Base-by-base conservation (phyloP, 2,329 filamentous ascomycete species). In the Diaporthe eres region DNA sequence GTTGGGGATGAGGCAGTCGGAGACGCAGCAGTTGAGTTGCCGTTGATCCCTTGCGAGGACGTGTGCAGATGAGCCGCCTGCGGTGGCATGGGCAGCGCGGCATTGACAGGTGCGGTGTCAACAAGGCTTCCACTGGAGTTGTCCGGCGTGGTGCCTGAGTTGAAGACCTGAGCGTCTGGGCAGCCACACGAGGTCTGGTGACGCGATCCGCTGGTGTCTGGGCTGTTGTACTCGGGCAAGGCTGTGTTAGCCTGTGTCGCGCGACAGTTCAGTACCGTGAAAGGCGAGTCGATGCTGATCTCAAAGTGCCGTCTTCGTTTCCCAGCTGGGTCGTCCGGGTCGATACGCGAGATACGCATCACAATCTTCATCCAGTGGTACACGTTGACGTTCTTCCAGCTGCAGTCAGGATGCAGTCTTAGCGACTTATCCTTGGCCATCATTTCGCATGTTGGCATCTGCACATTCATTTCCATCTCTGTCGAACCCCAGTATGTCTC, bases 301-400 rank as follows among this genome's bases (percentile, higher is more conserved):
- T 98, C 96, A 79, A 98, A 98, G 82, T 98, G 96, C 47, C 95
- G 91, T 78, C 95, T 91, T 81, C 96, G 96, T 77, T 87, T 89
- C 49, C 89, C 89, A 1, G 87, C 88, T 0, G 95, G 92, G 80
- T 98, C 94, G 15, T 93, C 91, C 53, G 92, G 90, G 80, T 98
- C 96, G 19, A 94, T 87, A 80, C 95, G 95, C 42, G 95, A 98
- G 63, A 98, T 92, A 71, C 96, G 93, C 92, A 98, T 94, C 77
- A 98, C 95, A 81, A 98, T 95, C 94, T 98, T 98, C 84, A 98
- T 98, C 95, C 95, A 98, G 83, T 98, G 96, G 82, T 95, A 95
- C 72, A 98, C 95, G 80, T 97, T 95, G 71, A 98, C 96, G 78
- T 97, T 97, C 81, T 95, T 94, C 88, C 96, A 98, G 75, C 95